Evolutionary conservation across 2,329 filamentous ascomycete genomes (phyloP), one percentile per base, ranked within the genome.

Genomic region (Chaetoscypha palmicola): DNA sequence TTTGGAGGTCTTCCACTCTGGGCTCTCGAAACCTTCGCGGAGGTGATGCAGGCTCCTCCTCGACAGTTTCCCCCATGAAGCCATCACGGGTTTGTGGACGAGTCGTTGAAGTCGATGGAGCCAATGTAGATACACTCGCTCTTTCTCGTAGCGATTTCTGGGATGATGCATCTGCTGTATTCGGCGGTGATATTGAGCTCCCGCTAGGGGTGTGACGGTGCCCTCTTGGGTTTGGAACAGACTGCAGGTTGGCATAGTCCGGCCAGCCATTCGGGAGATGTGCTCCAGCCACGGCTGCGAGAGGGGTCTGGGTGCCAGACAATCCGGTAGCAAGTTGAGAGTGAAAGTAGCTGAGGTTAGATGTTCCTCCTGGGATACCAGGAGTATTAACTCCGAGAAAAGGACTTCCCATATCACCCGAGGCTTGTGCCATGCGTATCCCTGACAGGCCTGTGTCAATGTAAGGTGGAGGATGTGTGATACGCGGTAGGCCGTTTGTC

Each of bases 1-100:
- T 85, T 64, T 98, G 92, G 41, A 96, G 74, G 60, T 98, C 92
- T 52, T 95, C 88, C 2, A 86, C 76, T 20, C 82, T 77, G 3
- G 80, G 83, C 61, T 95, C 87, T 19, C 80, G 77, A 59, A 82
- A 76, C 43, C 71, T 70, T 36, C 74, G 69, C 22, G 68, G 70
- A 17, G 71, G 67, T 40, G 65, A 59, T 41, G 46, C 56, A 43
- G 43, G 52, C 49, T 56, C 60, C 35, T 58, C 55, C 38, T 54
- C 56, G 4, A 58, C 56, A 12, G 53, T 45, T 16, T 60, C 50
- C 16, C 59, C 50, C 3, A 62, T 41, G 8, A 64, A 57, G 4
- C 64, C 67, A 40, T 81, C 77, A 31, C 77, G 65, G 10, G 77
- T 81, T 8, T 75, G 74, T 23, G 77, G 77, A 35, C 76, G 66